phyloP scores from a whole-genome alignment of 106 monocot species.

The Chionographis japonica region DNA sequence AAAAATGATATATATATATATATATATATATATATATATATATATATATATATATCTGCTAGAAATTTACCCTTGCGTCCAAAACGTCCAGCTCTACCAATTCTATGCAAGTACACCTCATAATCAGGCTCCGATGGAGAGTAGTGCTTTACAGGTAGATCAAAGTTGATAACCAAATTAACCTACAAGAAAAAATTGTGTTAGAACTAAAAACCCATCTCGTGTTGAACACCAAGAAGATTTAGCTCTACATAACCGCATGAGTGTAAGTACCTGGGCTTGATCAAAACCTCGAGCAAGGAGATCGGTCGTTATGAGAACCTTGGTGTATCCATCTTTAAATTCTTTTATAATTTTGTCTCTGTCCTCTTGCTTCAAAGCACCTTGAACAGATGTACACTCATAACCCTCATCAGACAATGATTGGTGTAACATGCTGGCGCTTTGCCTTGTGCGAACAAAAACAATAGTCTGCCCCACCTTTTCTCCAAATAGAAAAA shows the following conservation, averaged over 20 bases:
- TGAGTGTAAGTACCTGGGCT: slow-evolving; percentile 50
- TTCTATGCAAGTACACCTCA: slow-evolving; percentile 92
- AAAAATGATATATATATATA: too few relatives aligned
- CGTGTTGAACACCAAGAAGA: neutral
- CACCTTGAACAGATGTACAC: slow-evolving; percentile 92
- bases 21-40: too few relatives aligned
- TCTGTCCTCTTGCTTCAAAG: slow-evolving; percentile 64
- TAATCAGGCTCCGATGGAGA: slow-evolving; percentile 66
- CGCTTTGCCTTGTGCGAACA: slow-evolving; percentile 79
- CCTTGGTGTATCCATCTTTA: slow-evolving; percentile 79
- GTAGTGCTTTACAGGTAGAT: slow-evolving; percentile 68
- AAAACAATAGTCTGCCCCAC: slow-evolving; percentile 96
- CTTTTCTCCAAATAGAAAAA: slow-evolving; percentile 85
- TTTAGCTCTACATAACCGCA: neutral
- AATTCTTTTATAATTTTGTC: slow-evolving; percentile 88
- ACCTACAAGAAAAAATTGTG: slow-evolving; percentile 35
- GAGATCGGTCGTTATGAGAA: slow-evolving; percentile 89
- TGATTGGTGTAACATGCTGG: slow-evolving; percentile 53
- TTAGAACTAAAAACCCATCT: slow-evolving; percentile 4
- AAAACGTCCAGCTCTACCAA: slow-evolving; percentile 93
- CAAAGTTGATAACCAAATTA: slow-evolving; percentile 92
- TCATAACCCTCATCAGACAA: slow-evolving; percentile 70
- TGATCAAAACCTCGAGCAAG: slow-evolving; percentile 96
- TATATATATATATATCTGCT: too few relatives aligned
- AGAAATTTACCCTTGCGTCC: slow-evolving; percentile 78